Evolutionary conservation across 1,139 yeast species (phyloP), one percentile per base, ranked within the genome.

Genomic region (Protomyces inundatus): DNA sequence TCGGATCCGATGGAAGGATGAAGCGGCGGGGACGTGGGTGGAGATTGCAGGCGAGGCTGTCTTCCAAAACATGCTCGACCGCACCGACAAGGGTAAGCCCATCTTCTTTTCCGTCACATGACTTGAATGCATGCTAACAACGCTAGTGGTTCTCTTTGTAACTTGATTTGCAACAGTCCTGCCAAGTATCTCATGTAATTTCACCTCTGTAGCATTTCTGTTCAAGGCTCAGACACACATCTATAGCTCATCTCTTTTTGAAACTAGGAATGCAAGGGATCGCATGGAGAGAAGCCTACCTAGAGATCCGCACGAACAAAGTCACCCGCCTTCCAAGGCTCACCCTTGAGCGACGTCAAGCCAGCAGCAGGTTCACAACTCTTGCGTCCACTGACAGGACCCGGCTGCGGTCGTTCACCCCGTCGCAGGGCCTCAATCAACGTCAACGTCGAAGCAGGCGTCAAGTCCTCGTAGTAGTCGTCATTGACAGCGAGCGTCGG

Each of bases 401-500:
- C 96, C 35, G 82, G 79, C 66, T 78, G 77, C 55, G 81, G 79
- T 67, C 81, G 77, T 68, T 84, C 83, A 67, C 95, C 96, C 36
- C 77, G 80, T 74, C 84, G 84, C 69, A 88, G 79, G 67, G 81
- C 83, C 70, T 85, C 82, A 73, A 89, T 81, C 64, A 89, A 75
- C 64, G 81, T 80, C 46, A 83, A 80, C 48, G 88, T 84, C 65
- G 83, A 81, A 68, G 86, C 86, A 16, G 86, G 81, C 51, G 93
- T 86, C 77, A 89, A 81, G 76, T 89, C 96, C 77, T 89, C 96
- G 72, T 81, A 86, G 77, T 80, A 89, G 74, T 87, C 91, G 76
- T 89, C 96, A 75, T 88, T 88, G 66, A 89, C 78, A 65, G 88
- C 95, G 69, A 90, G 77, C 90, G 89, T 88, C 66, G 96, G 96